A percentile compares a stretch with the other conserved stretches of the same genome.
Evolutionary conservation across 1,284 basidiomycete species (phyloP).

Genomic region (Apiotrichum brassicae): DNA sequence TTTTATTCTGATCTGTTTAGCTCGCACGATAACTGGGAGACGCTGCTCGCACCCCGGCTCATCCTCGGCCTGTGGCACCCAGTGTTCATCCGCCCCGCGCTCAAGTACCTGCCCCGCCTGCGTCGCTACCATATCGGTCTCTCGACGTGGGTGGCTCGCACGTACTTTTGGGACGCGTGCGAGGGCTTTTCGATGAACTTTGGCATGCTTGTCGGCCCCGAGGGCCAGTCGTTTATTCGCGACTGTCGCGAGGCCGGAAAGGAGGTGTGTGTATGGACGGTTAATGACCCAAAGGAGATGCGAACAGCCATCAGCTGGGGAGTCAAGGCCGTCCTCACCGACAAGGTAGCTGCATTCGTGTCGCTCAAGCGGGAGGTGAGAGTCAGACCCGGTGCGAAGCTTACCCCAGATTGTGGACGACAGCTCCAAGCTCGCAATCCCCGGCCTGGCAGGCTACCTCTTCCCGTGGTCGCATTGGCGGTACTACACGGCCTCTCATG

Average conservation of each 20-base stretch:
- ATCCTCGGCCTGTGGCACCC: slow-evolving; percentile 89
- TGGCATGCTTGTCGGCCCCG: slow-evolving; percentile 61
- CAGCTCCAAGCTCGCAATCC: slow-evolving; percentile 26
- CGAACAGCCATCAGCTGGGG: slow-evolving; percentile 86
- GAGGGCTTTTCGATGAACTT: slow-evolving; percentile 86
- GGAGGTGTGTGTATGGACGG: slow-evolving; percentile 92
- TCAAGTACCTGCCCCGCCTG: slow-evolving; percentile 64
- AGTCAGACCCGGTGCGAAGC: background rate
- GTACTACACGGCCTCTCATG: slow-evolving; percentile 43
- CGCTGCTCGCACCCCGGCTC: slow-evolving; percentile 74
- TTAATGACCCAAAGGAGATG: slow-evolving; percentile 88
- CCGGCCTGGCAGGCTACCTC: slow-evolving; percentile 27
- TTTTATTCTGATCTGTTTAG: slow-evolving; percentile 8
- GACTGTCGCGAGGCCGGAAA: slow-evolving; percentile 78
- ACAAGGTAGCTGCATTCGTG: slow-evolving; percentile 49
- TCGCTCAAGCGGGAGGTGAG: slow-evolving; percentile 40
- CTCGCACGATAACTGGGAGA: slow-evolving; percentile 68
- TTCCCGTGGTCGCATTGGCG: slow-evolving; percentile 45
- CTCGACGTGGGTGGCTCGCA: slow-evolving; percentile 60
- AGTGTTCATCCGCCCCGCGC: slow-evolving; percentile 73
- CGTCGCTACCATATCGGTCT: slow-evolving; percentile 81
- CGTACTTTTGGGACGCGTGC: slow-evolving; percentile 89
- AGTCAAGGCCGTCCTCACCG: slow-evolving; percentile 86
- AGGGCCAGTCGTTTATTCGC: slow-evolving; percentile 62
- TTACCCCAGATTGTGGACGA: slow-evolving; percentile 27